Evolutionary conservation across 1,284 basidiomycete genomes (phyloP), one percentile per base, ranked within the genome.

Genomic region (Sutorius eximius): DNA sequence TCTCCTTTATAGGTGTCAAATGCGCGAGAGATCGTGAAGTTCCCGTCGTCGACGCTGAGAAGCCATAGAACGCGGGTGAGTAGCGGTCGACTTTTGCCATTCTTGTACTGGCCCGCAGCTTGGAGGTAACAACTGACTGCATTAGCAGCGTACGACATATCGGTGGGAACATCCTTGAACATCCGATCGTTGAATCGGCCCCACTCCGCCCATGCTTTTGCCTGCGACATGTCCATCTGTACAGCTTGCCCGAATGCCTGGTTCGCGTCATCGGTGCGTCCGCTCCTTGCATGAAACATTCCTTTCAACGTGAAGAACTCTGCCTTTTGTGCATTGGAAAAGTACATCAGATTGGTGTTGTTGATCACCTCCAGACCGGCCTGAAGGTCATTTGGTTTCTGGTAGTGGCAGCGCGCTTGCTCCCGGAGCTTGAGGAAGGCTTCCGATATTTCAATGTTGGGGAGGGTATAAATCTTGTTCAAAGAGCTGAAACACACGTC

Each of bases 301-400:
- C 94, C 97, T 75, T 99, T 99, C 70, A 99, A 78, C n/a, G 96
- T 99, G 72, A 95, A 95, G 76, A 99, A 99, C 71, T 99, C 97
- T 32, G 97, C 94, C 73, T 99, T 99, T 71, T 99, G 97, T 5
- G 87, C 77, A 9, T 80, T 86, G 15, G 94, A 93, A 76, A 99
- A 99, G 80, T 98, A 99, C 83, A 98, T 93, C 57, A 99, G 77
- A 71, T 99, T 99, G 27, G 97, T 99, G 68, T 98, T 99, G 75
- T 98, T 99, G 81, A 99, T 99, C 55, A 98, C 94, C 66, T 99
- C 97, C 40, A 99, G 77, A 40, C 98, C 98, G 11, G 93, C 90
- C 59, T 91, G 87, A 58, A 98, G 83, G 72, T 98, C 96, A 59
- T 91, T 90, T 0, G 93, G 91, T 66, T 93, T 95, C 73, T 98